Conservation (phyloP, 306 rosid species). For the Vicia sativa region DNA sequence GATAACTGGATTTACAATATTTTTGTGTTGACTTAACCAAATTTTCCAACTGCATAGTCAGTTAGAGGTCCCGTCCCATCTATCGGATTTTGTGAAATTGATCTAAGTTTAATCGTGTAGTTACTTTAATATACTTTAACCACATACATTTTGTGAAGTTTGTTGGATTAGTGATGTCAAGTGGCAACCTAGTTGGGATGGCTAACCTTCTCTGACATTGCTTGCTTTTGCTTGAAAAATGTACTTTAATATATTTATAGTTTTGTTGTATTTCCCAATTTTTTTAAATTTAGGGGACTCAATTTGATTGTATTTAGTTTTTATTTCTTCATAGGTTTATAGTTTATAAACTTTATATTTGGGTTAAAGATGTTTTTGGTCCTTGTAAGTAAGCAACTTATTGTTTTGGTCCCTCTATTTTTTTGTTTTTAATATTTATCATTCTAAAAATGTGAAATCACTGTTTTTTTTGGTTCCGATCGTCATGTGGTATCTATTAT, state of each 20-base stretch:
- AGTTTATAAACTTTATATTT: not conserved
- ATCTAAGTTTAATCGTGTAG: slow-evolving; percentile 15
- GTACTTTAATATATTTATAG: not conserved
- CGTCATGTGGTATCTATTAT: not conserved
- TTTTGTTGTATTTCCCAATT: not conserved
- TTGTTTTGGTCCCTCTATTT: not conserved
- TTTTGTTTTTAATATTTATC: not conserved
- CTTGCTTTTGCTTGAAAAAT: not conserved
- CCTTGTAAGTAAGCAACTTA: not conserved
- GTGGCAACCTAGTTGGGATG: not conserved
- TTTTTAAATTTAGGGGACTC: slow-evolving; percentile 17
- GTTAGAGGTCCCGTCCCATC: not conserved
- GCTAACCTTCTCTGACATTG: not conserved
- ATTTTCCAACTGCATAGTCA: slow-evolving; percentile 20
- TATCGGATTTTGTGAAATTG: slow-evolving; percentile 8
- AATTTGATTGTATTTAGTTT: slow-evolving; percentile 8
- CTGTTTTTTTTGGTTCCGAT: not conserved
- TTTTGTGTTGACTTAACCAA: slow-evolving; percentile 13
- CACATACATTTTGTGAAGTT: not conserved
- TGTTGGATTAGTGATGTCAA: not conserved
- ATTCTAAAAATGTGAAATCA: not conserved
- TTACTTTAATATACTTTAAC: not conserved
- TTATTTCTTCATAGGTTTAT: slow-evolving; percentile 1
- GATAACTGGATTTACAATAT: not conserved
- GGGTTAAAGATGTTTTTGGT: not conserved